Evolutionary conservation across 2,329 filamentous ascomycete species (phyloP), one percentile per base, ranked within the genome.

Genomic region (Verticillium zaregamsianum): DNA sequence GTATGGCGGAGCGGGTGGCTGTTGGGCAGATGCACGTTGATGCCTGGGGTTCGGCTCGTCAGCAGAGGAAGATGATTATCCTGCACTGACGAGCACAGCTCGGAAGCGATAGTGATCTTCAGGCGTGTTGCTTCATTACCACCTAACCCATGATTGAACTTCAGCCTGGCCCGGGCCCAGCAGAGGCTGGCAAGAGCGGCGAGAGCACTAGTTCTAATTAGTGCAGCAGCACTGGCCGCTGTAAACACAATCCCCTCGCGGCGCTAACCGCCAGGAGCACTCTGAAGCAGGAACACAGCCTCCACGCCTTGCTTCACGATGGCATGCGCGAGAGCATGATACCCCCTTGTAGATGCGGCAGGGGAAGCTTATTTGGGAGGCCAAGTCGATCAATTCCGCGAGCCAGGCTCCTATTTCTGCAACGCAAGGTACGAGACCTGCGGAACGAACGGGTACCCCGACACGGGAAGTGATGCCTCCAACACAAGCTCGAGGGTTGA

Each of bases 11-110:
- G 20, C 39, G 59, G 31, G 40, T 61, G 6, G 59, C 23, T 39
- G 31, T 61, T 55, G 59, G 59, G 15, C 59, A 54, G 3, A 58
- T 61, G 1, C 59, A 61, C 49, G 55, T 33, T 15, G 59, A 61
- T 33, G 59, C 59, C 11, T 61, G 59, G 55, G n/a, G 40, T 1
- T 23, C 52, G 25, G 35, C 23, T 49, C 8, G 31, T 5, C 20
- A 37, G 35, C 37, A 28, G 49, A 12, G 9, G 15, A 33, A 60
- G 54, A 45, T 8, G 15, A 57, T 60, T 17, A 31, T 60, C n/a
- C 39, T 60, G 35, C 28, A 20, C 28, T 60, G 3, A 60, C 23
- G 6, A 35, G 32, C 25, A 2, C 25, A 25, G 25, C 25, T 25
- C 25, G 25, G 4, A 25, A 25, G 25, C 25, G 25, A 25, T 25